phyloP scores from a whole-genome alignment of 1,139 yeast genomes.

The Pichia sp. region DNA sequence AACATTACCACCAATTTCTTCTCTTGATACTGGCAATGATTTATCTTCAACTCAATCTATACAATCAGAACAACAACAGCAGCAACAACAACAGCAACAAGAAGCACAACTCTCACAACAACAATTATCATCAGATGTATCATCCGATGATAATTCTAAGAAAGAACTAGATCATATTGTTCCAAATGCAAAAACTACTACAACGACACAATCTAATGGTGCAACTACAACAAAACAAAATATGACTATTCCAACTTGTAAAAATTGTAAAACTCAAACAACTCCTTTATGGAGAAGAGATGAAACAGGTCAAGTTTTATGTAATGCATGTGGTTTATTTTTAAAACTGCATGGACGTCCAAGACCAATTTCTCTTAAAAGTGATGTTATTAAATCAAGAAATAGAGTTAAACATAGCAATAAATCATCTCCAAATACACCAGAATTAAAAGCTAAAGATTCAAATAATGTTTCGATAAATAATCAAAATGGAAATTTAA shows the following conservation, averaged over 20 bases:
- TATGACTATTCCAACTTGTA: conserved; percentile 67
- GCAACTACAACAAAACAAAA: conserved; percentile 38
- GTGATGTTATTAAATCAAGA: conserved; percentile 86
- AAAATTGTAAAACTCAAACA: conserved; percentile 84
- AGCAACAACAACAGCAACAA: not conserved
- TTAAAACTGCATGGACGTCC: conserved; percentile 88
- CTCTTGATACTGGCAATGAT: too few species aligned
- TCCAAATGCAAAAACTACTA: conserved; percentile 45
- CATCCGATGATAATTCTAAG: conserved; percentile 4
- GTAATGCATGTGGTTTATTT: conserved; percentile 94
- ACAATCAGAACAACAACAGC: not conserved
- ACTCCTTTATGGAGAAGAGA: conserved; percentile 96
- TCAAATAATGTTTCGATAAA: conserved; percentile 6
- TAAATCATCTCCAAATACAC: conserved; percentile 30
- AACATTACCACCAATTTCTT: not conserved
- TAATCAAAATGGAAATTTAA: not conserved
- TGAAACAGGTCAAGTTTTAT: conserved; percentile 85
- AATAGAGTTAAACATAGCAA: conserved; percentile 55
- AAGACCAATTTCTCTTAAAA: conserved; percentile 82
- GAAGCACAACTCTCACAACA: not conserved
- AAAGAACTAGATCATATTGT: conserved; percentile 31
- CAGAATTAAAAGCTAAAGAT: conserved; percentile 31
- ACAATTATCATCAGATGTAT: not conserved
- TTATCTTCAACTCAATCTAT: too few species aligned
- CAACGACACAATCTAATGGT: conserved; percentile 36